A percentile compares a stretch with the other conserved stretches of the same genome.
These are phyloP conservation scores for Penicillium antarcticum DNA, from an alignment of 495 filamentous ascomycete genomes.

Conservation along the genomic window DNA sequence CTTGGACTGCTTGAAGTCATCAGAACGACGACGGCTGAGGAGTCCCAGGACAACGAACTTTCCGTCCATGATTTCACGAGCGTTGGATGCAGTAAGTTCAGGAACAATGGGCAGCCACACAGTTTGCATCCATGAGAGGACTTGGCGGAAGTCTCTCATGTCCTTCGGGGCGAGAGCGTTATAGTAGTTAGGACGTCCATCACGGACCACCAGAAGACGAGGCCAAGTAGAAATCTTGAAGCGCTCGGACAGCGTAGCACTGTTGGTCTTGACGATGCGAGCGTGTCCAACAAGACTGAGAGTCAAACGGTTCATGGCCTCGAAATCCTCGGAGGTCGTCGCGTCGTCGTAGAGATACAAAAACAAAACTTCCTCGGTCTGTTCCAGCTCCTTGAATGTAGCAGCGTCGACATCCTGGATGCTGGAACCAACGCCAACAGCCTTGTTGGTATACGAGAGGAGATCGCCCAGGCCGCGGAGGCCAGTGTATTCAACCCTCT, in stretches of 20 bases:
- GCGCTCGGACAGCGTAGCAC: conserved; percentile 63
- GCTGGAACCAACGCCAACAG: conserved; percentile 70
- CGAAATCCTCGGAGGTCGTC: conserved; percentile 87
- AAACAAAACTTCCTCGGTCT: conserved; percentile 93
- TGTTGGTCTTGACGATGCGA: conserved; percentile 84
- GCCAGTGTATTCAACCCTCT: conserved; percentile 89
- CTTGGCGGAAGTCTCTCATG: conserved; percentile 79
- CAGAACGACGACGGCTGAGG: conserved; percentile 71
- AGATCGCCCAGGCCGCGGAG: conserved; percentile 91
- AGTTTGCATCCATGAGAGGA: conserved; percentile 89
- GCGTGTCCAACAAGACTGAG: conserved; percentile 87
- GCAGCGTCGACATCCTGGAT: conserved; percentile 75
- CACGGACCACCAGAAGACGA: conserved; percentile 80
- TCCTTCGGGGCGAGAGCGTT: conserved; percentile 76
- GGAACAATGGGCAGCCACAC: conserved; percentile 98
- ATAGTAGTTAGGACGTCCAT: conserved; percentile 86
- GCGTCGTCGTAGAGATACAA: conserved; percentile 96
- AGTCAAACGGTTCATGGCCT: conserved; percentile 78
- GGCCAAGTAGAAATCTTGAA: conserved; percentile 98
- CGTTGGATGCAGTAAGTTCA: conserved; percentile 87
- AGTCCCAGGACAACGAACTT: conserved; percentile 91
- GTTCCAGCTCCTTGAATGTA: conserved; percentile 78
- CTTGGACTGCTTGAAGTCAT: conserved; percentile 73
- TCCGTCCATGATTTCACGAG: conserved; percentile 89
- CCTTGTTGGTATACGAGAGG: conserved; percentile 79